phyloP scores from a whole-genome alignment of 768 basidiomycete species.

The Mrakia blollopis region DNA sequence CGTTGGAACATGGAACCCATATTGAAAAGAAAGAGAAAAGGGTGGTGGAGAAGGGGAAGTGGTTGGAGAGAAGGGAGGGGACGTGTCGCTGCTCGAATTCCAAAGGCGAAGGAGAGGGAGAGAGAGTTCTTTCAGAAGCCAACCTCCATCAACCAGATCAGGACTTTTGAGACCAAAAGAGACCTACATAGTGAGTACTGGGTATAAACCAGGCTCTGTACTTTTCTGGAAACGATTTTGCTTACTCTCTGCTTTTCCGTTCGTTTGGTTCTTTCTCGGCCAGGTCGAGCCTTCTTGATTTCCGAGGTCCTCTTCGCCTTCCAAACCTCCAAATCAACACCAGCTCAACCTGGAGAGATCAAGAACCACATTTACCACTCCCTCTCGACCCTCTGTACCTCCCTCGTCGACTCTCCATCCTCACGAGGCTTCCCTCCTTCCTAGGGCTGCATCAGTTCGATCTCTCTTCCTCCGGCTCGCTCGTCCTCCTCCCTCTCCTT shows the following conservation, averaged over 20 bases:
- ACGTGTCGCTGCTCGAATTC: background rate
- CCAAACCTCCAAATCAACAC: background rate
- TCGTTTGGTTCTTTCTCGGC: too few relatives aligned
- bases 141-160: too few relatives aligned
- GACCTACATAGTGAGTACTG: too few relatives aligned
- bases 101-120: too few relatives aligned
- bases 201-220: too few relatives aligned
- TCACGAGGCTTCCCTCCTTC: background rate
- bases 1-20: conserved; percentile 43
- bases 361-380: background rate
- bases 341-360: background rate
- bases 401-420: background rate
- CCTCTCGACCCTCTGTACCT: background rate
- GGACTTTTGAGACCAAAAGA: too few relatives aligned
- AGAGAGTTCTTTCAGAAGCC: too few relatives aligned
- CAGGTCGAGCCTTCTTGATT: too few relatives aligned
- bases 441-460: background rate
- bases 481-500: background rate
- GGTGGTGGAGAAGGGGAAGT: background rate
- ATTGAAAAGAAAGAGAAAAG: background rate
- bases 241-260: too few relatives aligned
- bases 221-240: too few relatives aligned
- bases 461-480: background rate
- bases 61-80: background rate
- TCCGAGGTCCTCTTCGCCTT: too few relatives aligned